Evolutionary conservation across 1,284 basidiomycete genomes (phyloP).

Genomic region (Leccinum variabile): DNA sequence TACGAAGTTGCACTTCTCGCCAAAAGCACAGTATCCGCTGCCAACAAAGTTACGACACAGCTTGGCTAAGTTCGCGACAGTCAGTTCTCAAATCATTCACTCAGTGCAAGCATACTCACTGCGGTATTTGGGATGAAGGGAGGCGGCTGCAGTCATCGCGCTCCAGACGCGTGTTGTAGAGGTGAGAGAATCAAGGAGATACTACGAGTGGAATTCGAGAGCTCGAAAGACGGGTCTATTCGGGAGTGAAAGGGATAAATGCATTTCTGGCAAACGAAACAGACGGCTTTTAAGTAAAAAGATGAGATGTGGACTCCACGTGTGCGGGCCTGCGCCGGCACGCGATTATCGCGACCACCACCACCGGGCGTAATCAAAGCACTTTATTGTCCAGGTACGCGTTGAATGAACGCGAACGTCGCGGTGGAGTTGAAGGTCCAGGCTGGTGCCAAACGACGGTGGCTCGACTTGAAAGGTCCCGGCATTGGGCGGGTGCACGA

Average conservation of each 20-base stretch:
- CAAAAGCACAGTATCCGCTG: constrained; percentile 29
- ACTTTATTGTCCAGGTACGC: constrained; percentile 16
- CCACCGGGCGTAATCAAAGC: constrained; percentile 3
- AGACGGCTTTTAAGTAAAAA: constrained; percentile 29
- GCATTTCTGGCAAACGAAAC: constrained; percentile 14
- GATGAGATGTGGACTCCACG: constrained; percentile 34
- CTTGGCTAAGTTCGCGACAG: constrained; percentile 25
- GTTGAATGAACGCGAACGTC: constrained; percentile 3
- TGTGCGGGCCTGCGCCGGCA: constrained; percentile 24
- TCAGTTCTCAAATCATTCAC: constrained; percentile 5
- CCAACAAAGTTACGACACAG: constrained; percentile 30
- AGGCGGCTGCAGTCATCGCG: constrained; percentile 10
- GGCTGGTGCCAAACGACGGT: background rate
- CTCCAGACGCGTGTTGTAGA: constrained; percentile 7
- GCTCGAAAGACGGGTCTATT: constrained; percentile 1
- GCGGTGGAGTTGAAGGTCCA: background rate
- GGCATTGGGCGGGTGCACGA: background rate
- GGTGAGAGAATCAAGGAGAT: background rate
- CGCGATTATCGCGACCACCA: constrained; percentile 32
- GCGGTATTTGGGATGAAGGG: constrained; percentile 32
- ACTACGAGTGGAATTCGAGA: background rate
- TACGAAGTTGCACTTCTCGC: constrained; percentile 34
- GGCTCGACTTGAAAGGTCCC: background rate
- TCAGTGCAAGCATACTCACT: constrained; percentile 26
- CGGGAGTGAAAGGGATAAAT: constrained; percentile 5